Conservation (phyloP, 2,329 filamentous ascomycete genomes). For the Talaromyces islandicus region DNA sequence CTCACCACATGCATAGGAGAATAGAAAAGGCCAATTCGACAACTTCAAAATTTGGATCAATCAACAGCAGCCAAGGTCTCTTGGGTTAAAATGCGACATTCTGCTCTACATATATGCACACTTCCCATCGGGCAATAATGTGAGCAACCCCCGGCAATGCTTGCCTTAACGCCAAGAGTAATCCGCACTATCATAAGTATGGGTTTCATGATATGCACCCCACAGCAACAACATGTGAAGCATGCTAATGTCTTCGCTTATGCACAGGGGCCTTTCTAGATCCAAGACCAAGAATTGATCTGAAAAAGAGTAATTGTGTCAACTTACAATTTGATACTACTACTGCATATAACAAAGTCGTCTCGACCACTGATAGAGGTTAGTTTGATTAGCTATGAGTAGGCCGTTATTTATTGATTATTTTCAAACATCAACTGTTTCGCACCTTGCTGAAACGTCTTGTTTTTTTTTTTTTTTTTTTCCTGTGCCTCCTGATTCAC, state of each 20-base stretch:
- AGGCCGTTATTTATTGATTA: not conserved
- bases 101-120: too few species aligned
- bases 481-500: not conserved
- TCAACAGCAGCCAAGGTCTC: too few species aligned
- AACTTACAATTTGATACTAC: not conserved
- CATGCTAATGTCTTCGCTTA: not conserved
- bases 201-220: not conserved
- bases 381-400: not conserved
- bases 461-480: too few species aligned
- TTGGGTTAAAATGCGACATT: too few species aligned
- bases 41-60: too few species aligned
- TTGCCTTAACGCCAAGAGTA: not conserved
- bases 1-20: too few species aligned
- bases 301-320: not conserved
- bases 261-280: not conserved
- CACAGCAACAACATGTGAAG: not conserved
- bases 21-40: too few species aligned
- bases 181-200: not conserved
- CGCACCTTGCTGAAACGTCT: not conserved
- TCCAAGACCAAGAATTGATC: not conserved
- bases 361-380: not conserved
- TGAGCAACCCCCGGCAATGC: not conserved
- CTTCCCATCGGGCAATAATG: not conserved
- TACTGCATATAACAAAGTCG: not conserved
- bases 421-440: too few species aligned